Conservation (phyloP, 2,329 filamentous ascomycete species). For the Nothophoma quercina region DNA sequence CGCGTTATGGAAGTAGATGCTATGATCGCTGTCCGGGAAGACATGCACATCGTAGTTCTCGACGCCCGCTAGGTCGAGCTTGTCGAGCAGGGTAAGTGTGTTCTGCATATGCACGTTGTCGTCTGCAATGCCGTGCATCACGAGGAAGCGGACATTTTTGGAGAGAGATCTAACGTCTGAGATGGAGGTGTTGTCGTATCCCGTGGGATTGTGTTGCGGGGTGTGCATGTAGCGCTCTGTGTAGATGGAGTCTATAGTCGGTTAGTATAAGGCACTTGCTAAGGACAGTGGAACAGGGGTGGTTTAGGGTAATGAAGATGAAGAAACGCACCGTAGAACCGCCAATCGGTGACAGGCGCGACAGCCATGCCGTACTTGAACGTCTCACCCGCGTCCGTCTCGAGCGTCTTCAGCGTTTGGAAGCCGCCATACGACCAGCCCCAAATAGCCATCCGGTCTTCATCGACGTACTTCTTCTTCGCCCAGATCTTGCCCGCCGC, state of each 20-base stretch:
- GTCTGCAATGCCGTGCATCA: slow-evolving; percentile 97
- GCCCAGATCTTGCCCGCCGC: slow-evolving; percentile 86
- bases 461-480: slow-evolving; percentile 81
- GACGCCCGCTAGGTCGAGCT: slow-evolving; percentile 78
- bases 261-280: slow-evolving; percentile 3
- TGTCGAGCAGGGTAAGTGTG: slow-evolving; percentile 84
- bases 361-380: slow-evolving; percentile 99
- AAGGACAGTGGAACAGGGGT: too few relatives aligned
- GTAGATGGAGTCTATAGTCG: slow-evolving; percentile 75
- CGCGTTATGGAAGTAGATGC: slow-evolving; percentile 93
- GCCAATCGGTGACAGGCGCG: slow-evolving; percentile 97
- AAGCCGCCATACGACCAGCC: slow-evolving; percentile 98
- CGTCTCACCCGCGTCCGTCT: slow-evolving; percentile 85
- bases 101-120: slow-evolving; percentile 99
- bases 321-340: slow-evolving; percentile 73
- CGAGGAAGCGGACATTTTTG: slow-evolving; percentile 82
- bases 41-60: slow-evolving; percentile 97
- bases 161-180: slow-evolving; percentile 75
- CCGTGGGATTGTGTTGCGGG: slow-evolving; percentile 78
- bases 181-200: slow-evolving; percentile 80
- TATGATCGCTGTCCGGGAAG: slow-evolving; percentile 95
- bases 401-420: slow-evolving; percentile 91
- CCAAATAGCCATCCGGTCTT: slow-evolving; percentile 87
- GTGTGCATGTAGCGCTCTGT: slow-evolving; percentile 98
- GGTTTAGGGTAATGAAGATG: too few relatives aligned